Evolutionary conservation across 164 flowering plant species (phyloP).

Genomic region (Chloranthus sessilifolius): DNA sequence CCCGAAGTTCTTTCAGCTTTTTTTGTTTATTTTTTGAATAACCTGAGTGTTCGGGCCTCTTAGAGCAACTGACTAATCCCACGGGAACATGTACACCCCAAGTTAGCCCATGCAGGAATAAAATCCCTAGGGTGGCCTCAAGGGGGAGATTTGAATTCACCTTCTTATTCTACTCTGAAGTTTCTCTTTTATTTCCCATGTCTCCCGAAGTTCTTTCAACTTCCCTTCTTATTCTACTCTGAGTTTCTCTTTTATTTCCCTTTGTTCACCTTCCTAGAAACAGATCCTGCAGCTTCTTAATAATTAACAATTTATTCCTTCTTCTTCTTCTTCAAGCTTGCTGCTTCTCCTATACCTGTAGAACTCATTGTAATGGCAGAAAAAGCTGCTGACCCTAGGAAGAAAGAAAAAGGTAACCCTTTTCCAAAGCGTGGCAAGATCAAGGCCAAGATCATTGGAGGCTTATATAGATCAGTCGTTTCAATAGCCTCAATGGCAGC

Average conservation of each 20-base stretch:
- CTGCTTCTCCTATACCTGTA: background rate
- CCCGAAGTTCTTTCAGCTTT: too few relatives aligned
- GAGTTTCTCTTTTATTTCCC: background rate
- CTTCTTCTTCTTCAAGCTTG: background rate
- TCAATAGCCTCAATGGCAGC: constrained; percentile 12
- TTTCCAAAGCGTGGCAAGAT: constrained; percentile 31
- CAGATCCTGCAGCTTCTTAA: background rate
- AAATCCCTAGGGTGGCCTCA: too few relatives aligned
- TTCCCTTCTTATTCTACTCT: background rate
- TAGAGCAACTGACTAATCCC: too few relatives aligned
- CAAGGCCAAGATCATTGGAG: constrained; percentile 25
- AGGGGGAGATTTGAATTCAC: too few relatives aligned
- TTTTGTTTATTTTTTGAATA: too few relatives aligned
- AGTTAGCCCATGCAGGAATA: too few relatives aligned
- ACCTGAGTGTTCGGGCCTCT: too few relatives aligned
- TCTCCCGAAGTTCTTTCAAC: too few relatives aligned
- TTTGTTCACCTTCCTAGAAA: background rate
- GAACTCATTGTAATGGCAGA: constrained; percentile 1
- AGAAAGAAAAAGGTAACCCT: constrained; percentile 4
- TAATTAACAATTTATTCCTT: background rate
- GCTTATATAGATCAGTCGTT: constrained; percentile 10
- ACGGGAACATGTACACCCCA: too few relatives aligned
- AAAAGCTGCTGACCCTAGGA: too few relatives aligned
- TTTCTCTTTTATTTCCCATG: too few relatives aligned
- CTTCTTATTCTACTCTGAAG: too few relatives aligned